These are phyloP conservation scores for Bruguiera gymnorhiza DNA, from an alignment of 345 rosid species.

Conservation along the genomic window DNA sequence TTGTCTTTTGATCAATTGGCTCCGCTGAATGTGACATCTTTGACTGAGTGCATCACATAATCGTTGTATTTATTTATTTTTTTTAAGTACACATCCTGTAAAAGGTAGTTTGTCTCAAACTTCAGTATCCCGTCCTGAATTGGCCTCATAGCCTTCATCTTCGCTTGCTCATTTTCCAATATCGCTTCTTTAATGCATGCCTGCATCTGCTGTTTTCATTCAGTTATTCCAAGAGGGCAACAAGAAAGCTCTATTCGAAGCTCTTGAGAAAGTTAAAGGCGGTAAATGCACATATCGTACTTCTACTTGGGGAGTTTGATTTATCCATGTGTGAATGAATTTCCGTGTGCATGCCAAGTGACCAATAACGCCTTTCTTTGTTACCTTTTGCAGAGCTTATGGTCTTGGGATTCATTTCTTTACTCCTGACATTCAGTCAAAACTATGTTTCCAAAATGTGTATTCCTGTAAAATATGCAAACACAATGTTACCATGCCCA, in stretches of 20 bases:
- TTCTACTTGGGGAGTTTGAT: neutral
- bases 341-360: neutral
- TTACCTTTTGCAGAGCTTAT: slow-evolving; percentile 64
- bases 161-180: too few relatives aligned
- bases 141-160: too few relatives aligned
- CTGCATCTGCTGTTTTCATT: slow-evolving; percentile 14
- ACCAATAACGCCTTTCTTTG: neutral
- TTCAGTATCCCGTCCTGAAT: too few relatives aligned
- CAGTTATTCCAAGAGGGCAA: slow-evolving; percentile 47
- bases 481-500: slow-evolving; percentile 81
- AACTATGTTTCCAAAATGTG: slow-evolving; percentile 65
- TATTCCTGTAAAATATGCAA: slow-evolving; percentile 43
- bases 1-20: too few relatives aligned
- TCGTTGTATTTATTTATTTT: too few relatives aligned
- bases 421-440: slow-evolving; percentile 78
- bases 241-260: slow-evolving; percentile 70
- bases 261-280: slow-evolving; percentile 75
- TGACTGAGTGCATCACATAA: too few relatives aligned
- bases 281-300: slow-evolving; percentile 33
- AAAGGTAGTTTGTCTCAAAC: too few relatives aligned
- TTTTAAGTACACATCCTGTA: too few relatives aligned
- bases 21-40: too few relatives aligned
- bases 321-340: neutral
- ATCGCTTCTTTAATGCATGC: neutral
- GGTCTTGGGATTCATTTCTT: slow-evolving; percentile 92